A percentile compares a stretch with the other conserved stretches of the same genome.
phyloP scores from a whole-genome alignment of 2,329 filamentous ascomycete species.

The Parastagonospora nodorum region DNA sequence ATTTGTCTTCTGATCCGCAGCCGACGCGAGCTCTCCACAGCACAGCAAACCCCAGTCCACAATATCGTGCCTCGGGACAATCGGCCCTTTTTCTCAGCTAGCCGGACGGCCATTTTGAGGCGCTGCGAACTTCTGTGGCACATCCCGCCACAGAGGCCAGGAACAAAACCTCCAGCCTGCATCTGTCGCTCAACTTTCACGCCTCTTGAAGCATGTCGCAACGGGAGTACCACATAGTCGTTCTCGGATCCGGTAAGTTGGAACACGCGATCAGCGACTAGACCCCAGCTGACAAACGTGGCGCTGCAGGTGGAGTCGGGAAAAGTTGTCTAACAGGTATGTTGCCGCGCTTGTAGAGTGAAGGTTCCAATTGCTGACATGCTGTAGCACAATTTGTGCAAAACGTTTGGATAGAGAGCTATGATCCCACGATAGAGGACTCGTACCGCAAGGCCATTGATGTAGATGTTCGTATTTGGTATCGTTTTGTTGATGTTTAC shows the following conservation, averaged over 20 bases:
- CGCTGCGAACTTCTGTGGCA: conserved; percentile 39
- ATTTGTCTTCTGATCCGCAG: conserved; percentile 7
- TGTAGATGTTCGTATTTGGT: conserved; percentile 75
- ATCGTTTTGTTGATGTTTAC: neutral
- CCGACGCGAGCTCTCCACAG: conserved; percentile 23
- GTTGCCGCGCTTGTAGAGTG: conserved; percentile 20
- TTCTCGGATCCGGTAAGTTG: conserved; percentile 48
- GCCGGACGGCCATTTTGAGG: conserved; percentile 30
- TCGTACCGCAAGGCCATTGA: conserved; percentile 66
- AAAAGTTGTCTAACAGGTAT: conserved; percentile 91
- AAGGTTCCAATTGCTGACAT: conserved; percentile 17
- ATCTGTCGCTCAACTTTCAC: neutral
- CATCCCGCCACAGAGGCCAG: conserved; percentile 28
- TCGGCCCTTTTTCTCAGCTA: conserved; percentile 29
- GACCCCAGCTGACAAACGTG: conserved; percentile 29
- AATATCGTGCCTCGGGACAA: conserved; percentile 21
- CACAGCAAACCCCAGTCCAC: conserved; percentile 20
- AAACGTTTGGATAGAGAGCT: conserved; percentile 87
- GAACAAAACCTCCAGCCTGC: conserved; percentile 8
- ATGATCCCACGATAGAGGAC: conserved; percentile 67
- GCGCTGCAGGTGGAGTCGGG: conserved; percentile 75
- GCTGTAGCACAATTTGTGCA: conserved; percentile 80
- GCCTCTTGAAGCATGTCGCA: conserved; percentile 43
- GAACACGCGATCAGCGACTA: conserved; percentile 17
- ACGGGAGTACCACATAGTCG: conserved; percentile 51